Percentiles rank a stretch among this genome's conserved stretches.
phyloP scores from a whole-genome alignment of 1,139 yeast species.

The Suhomyces guaymorum region DNA sequence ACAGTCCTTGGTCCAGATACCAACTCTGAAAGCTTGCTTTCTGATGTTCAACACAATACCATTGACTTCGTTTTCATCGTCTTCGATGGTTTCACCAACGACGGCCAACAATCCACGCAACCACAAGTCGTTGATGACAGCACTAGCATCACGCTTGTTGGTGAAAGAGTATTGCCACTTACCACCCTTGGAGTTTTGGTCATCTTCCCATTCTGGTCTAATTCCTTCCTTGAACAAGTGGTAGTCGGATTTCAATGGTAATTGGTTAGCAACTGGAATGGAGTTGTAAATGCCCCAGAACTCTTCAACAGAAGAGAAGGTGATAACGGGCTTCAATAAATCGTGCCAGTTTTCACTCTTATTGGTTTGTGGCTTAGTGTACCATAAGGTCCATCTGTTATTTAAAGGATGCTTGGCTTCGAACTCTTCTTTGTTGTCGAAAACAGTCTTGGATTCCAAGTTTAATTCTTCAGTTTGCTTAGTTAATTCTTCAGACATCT shows the following conservation, averaged over 20 bases:
- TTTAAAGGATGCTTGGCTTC: constrained; percentile 88
- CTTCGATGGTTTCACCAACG: constrained; percentile 95
- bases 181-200: constrained; percentile 85
- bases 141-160: constrained; percentile 61
- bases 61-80: constrained; percentile 85
- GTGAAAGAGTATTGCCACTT: constrained; percentile 79
- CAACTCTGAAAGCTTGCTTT: constrained; percentile 79
- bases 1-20: constrained; percentile 90
- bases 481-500: constrained; percentile 55
- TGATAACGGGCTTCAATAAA: constrained; percentile 87
- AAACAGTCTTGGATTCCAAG: constrained; percentile 58
- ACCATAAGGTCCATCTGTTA: constrained; percentile 96
- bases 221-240: constrained; percentile 93
- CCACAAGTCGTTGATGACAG: constrained; percentile 88
- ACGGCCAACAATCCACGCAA: constrained; percentile 85
- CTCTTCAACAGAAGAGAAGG: constrained; percentile 92
- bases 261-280: constrained; percentile 87
- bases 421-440: constrained; percentile 69
- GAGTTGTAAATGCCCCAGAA: constrained; percentile 98
- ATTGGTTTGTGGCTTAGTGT: constrained; percentile 87
- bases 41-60: constrained; percentile 93
- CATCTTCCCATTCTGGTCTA: constrained; percentile 99
- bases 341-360: constrained; percentile 89
- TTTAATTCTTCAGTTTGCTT: constrained; percentile 56
- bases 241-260: constrained; percentile 91